These are phyloP conservation scores for Alternaria burnsii DNA, from an alignment of 2,329 filamentous ascomycete genomes.

Conservation along the genomic window DNA sequence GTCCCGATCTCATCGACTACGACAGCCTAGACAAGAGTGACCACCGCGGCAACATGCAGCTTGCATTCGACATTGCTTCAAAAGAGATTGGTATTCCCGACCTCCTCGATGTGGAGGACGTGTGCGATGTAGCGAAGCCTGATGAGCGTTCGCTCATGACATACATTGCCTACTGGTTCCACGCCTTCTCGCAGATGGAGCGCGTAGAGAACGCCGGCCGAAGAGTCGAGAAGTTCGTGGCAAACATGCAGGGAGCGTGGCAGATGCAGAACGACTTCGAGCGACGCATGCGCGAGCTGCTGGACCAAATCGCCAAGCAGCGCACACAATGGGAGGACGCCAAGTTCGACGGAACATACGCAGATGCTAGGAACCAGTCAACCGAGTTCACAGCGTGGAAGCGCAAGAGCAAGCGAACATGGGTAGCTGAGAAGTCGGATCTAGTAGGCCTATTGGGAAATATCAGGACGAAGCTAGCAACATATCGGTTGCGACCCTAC, in stretches of 20 bases:
- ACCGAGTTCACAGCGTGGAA: slow-evolving; percentile 88
- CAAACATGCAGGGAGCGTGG: slow-evolving; percentile 99
- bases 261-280: slow-evolving; percentile 99
- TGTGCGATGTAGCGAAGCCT: slow-evolving; percentile 93
- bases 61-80: slow-evolving; percentile 94
- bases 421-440: slow-evolving; percentile 98
- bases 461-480: slow-evolving; percentile 98
- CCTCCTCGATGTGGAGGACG: slow-evolving; percentile 95
- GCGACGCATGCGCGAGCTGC: slow-evolving; percentile 83
- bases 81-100: slow-evolving; percentile 98
- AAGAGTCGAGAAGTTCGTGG: slow-evolving; percentile 97
- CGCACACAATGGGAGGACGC: slow-evolving; percentile 79
- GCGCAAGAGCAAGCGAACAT: slow-evolving; percentile 85
- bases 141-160: slow-evolving; percentile 98
- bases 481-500: slow-evolving; percentile 89
- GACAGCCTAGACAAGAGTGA: slow-evolving; percentile 93
- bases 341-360: slow-evolving; percentile 88
- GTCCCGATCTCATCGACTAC: slow-evolving; percentile 96
- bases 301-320: slow-evolving; percentile 78
- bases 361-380: slow-evolving; percentile 88
- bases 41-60: slow-evolving; percentile 95
- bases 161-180: slow-evolving; percentile 99
- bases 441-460: slow-evolving; percentile 92
- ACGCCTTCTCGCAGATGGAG: slow-evolving; percentile 99
- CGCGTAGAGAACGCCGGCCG: slow-evolving; percentile 96